Evolutionary conservation across 164 flowering plant genomes (phyloP).

Genomic region (Amborella trichopoda): DNA sequence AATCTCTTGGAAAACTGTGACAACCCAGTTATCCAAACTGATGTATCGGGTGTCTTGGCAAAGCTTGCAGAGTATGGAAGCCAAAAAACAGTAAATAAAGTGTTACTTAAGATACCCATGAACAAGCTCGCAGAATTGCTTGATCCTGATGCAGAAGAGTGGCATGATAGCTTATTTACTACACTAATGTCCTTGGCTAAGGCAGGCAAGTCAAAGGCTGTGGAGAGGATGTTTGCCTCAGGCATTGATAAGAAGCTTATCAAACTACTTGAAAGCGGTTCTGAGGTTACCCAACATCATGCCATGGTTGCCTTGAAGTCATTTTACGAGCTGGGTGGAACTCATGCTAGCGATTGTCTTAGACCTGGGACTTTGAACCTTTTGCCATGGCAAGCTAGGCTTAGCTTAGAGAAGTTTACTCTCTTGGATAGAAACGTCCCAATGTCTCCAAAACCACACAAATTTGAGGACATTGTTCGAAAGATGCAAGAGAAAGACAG

Average conservation of each 20-base stretch:
- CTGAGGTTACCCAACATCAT: conserved; percentile 35
- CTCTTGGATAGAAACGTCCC: conserved; percentile 12
- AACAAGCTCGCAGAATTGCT: conserved; percentile 21
- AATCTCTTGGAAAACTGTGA: conserved; percentile 16
- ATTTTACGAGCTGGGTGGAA: conserved; percentile 26
- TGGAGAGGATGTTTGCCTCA: conserved; percentile 26
- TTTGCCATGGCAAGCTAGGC: conserved; percentile 42
- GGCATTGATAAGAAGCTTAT: conserved; percentile 30
- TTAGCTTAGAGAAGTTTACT: conserved; percentile 25
- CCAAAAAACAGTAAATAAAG: conserved; percentile 18
- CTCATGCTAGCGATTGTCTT: conserved; percentile 13
- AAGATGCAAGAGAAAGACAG: conserved; percentile 18
- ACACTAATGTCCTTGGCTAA: conserved; percentile 26
- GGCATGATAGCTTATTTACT: conserved; percentile 29
- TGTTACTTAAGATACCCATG: conserved; percentile 22
- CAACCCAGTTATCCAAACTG: conserved; percentile 23
- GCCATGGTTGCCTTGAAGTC: conserved; percentile 29
- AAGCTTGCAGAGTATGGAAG: conserved; percentile 34
- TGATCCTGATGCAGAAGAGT: conserved; percentile 18
- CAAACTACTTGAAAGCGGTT: conserved; percentile 24
- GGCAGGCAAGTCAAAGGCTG: conserved; percentile 30
- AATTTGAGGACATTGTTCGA: conserved; percentile 25
- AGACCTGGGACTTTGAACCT: conserved; percentile 19
- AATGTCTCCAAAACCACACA: conserved; percentile 21
- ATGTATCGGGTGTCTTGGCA: conserved; percentile 22